These are phyloP conservation scores for Leccinum aurantiacum DNA, from an alignment of 768 basidiomycete genomes.

Conservation along the genomic window DNA sequence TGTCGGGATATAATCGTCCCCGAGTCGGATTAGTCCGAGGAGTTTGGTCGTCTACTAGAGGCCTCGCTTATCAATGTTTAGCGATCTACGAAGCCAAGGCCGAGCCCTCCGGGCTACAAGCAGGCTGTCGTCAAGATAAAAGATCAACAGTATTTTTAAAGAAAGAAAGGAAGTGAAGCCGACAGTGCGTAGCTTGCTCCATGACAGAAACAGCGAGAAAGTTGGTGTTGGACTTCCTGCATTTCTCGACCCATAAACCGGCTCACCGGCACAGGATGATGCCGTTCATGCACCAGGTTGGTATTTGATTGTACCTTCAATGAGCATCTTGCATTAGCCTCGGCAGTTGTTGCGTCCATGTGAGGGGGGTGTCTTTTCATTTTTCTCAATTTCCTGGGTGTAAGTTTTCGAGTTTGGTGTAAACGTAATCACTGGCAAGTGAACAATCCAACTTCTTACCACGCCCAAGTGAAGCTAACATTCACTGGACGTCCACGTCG, in stretches of 20 bases:
- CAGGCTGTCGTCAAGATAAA: background rate
- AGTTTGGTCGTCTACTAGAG: constrained; percentile 8
- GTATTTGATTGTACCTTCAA: background rate
- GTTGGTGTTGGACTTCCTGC: background rate
- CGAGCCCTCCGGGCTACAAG: background rate
- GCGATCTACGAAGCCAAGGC: constrained; percentile 1
- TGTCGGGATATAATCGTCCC: background rate
- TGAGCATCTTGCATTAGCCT: background rate
- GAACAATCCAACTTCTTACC: constrained; percentile 2
- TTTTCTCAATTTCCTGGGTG: constrained; percentile 8
- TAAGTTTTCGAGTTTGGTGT: constrained; percentile 8
- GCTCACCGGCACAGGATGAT: background rate
- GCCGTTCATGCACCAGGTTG: background rate
- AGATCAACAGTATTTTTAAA: background rate
- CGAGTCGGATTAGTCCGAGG: constrained; percentile 18
- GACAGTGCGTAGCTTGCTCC: background rate
- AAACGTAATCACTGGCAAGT: background rate
- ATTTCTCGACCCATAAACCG: background rate
- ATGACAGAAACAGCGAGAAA: background rate
- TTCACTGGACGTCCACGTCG: background rate
- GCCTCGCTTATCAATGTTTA: background rate
- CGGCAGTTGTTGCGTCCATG: constrained; percentile 8
- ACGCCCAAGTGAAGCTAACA: background rate
- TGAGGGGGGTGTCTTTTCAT: background rate
- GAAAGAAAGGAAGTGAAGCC: background rate